These are phyloP conservation scores for Helotiales sp. DNA, from an alignment of 2,329 filamentous ascomycete genomes.

Conservation along the genomic window DNA sequence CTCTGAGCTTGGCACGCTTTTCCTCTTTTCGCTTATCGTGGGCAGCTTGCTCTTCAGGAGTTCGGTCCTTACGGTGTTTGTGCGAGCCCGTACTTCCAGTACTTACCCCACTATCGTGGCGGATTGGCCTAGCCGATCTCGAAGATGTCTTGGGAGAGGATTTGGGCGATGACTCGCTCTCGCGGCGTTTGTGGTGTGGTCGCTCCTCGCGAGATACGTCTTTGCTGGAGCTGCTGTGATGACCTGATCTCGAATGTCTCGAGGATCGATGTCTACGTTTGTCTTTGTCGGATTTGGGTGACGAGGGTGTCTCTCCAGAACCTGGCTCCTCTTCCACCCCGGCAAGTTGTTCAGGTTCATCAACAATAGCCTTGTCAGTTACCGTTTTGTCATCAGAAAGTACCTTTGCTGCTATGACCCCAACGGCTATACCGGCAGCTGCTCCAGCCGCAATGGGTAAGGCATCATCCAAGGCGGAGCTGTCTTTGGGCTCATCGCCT, in stretches of 20 bases:
- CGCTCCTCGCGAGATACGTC: constrained; percentile 20
- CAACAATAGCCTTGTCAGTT: constrained; percentile 34
- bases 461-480: constrained; percentile 11
- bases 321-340: constrained; percentile 26
- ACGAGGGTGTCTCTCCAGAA: constrained; percentile 16
- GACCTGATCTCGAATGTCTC: constrained; percentile 31
- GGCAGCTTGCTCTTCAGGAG: constrained; percentile 40
- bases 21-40: constrained; percentile 41
- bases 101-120: constrained; percentile 41
- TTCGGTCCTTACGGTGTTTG: constrained; percentile 34
- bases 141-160: constrained; percentile 20
- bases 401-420: constrained; percentile 21
- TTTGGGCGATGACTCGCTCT: constrained; percentile 34
- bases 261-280: constrained; percentile 33
- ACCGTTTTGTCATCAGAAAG: constrained; percentile 23
- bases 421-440: constrained; percentile 22
- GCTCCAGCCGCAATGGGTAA: constrained; percentile 17
- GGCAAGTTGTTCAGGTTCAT: constrained; percentile 35
- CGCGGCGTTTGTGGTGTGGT: constrained; percentile 31
- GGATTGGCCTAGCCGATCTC: constrained; percentile 27
- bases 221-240: constrained; percentile 30
- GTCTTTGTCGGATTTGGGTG: constrained; percentile 30
- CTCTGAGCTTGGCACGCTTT: constrained; percentile 29
- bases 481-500: constrained; percentile 8
- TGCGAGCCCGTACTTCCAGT: constrained; percentile 35